Conservation (phyloP, 202 grass and related monocot genomes). For the Schoenoplectus tabernaemontani region DNA sequence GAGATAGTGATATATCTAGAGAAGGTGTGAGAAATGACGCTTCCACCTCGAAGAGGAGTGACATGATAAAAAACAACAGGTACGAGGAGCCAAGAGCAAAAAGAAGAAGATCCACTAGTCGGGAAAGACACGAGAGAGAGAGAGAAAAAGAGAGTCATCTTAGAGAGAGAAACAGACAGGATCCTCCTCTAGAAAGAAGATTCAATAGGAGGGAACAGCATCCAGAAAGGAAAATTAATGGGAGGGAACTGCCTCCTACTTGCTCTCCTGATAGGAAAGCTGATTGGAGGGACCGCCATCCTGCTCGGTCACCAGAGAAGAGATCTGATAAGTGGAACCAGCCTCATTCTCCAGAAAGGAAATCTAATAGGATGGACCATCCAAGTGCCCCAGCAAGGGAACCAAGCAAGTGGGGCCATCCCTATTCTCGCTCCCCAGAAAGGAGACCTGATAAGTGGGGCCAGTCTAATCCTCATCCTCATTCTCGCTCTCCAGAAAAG, state of each 20-base stretch:
- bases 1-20: slow-evolving; percentile 39
- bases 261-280: neutral
- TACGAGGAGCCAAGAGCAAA: slow-evolving; percentile 49
- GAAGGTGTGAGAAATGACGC: slow-evolving; percentile 33
- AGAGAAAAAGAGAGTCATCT: slow-evolving; percentile 8
- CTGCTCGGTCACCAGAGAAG: neutral
- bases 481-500: slow-evolving; percentile 9
- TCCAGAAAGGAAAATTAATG: slow-evolving; percentile 1
- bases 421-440: neutral
- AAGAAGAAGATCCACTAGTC: slow-evolving; percentile 76
- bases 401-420: neutral
- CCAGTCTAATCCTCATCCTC: neutral
- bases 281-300: neutral
- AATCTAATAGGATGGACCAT: neutral
- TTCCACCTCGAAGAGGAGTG: slow-evolving; percentile 27
- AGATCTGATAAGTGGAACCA: slow-evolving; percentile 2
- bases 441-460: slow-evolving; percentile 1
- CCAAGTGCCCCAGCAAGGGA: neutral
- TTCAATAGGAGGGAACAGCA: neutral
- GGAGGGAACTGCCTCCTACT: neutral
- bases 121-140: slow-evolving; percentile 32
- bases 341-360: neutral
- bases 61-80: slow-evolving; percentile 34
- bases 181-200: slow-evolving; percentile 52
- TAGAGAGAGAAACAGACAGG: slow-evolving; percentile 54